phyloP scores from a whole-genome alignment of 1,284 basidiomycete species.

The Ceratobasidium sp. region DNA sequence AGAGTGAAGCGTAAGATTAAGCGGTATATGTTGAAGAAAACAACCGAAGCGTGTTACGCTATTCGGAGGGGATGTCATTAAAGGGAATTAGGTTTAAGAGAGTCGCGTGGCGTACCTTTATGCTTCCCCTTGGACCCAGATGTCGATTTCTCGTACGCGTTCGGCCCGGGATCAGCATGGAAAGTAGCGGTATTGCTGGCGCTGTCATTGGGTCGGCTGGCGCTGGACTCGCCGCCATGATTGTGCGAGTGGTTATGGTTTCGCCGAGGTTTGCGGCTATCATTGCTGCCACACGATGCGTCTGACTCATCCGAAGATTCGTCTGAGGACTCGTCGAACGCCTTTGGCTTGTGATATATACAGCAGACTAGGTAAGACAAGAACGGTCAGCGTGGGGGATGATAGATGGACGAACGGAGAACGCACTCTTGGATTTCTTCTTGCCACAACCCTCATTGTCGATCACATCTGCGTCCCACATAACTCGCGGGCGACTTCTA shows the following conservation, averaged over 20 bases:
- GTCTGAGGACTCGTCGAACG: conserved; percentile 81
- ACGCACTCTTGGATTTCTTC: conserved; percentile 87
- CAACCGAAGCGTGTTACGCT: conserved; percentile 2
- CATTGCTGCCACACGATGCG: conserved; percentile 53
- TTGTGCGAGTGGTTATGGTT: conserved; percentile 34
- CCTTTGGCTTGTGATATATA: conserved; percentile 83
- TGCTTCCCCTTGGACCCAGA: conserved; percentile 33
- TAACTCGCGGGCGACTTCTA: conserved; percentile 64
- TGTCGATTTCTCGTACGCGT: conserved; percentile 32
- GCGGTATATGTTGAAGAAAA: conserved; percentile 1
- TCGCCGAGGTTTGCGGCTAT: conserved; percentile 45
- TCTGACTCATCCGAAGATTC: conserved; percentile 66
- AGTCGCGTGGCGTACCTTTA: conserved; percentile 25
- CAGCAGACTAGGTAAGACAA: conserved; percentile 81
- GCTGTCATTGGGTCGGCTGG: conserved; percentile 9
- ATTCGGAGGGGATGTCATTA: background rate
- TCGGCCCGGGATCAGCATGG: conserved; percentile 22
- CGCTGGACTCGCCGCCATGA: conserved; percentile 1
- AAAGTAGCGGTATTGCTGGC: conserved; percentile 12
- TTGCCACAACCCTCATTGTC: conserved; percentile 83
- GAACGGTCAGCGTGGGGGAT: background rate
- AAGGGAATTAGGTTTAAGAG: background rate
- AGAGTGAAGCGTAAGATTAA: conserved; percentile 15
- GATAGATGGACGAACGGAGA: background rate
- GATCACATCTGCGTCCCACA: conserved; percentile 81